phyloP scores from a whole-genome alignment of 202 grass and related monocot genomes.

The Musa balbisiana region DNA sequence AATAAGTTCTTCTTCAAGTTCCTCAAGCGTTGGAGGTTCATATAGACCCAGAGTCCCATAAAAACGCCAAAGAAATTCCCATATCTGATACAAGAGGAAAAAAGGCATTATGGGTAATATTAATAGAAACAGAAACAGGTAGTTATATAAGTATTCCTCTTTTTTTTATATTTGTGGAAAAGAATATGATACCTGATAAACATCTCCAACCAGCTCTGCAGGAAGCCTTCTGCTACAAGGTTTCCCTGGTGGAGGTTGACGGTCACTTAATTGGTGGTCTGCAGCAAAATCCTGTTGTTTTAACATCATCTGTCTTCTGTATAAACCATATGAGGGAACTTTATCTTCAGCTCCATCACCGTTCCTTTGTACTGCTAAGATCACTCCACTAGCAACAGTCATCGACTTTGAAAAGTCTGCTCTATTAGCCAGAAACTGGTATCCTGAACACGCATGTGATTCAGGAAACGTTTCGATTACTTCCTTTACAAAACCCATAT shows the following conservation, averaged over 20 bases:
- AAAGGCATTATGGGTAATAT: constrained; percentile 23
- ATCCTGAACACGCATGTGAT: constrained; percentile 51
- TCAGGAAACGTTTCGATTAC: constrained; percentile 85
- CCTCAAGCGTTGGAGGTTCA: constrained; percentile 77
- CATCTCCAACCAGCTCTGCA: constrained; percentile 68
- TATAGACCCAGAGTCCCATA: constrained; percentile 68
- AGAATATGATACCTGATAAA: constrained; percentile 67
- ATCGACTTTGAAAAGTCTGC: constrained; percentile 44
- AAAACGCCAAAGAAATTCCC: constrained; percentile 73
- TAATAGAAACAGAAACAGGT: constrained; percentile 19
- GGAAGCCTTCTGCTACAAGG: constrained; percentile 70
- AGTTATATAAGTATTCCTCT: not conserved
- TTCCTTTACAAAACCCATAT: constrained; percentile 90
- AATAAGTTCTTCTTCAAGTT: constrained; percentile 91
- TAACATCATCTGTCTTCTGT: constrained; percentile 28
- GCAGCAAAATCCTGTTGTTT: constrained; percentile 34
- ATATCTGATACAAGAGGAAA: constrained; percentile 50
- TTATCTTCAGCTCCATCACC: constrained; percentile 35
- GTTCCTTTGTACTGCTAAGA: constrained; percentile 50
- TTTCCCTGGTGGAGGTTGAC: constrained; percentile 55
- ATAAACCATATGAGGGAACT: constrained; percentile 34
- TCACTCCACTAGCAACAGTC: constrained; percentile 64
- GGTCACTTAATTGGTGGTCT: constrained; percentile 27
- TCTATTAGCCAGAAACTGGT: constrained; percentile 66
- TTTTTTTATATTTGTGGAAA: not conserved